phyloP scores from a whole-genome alignment of 495 filamentous ascomycete species.

The Trichoderma gamsii region DNA sequence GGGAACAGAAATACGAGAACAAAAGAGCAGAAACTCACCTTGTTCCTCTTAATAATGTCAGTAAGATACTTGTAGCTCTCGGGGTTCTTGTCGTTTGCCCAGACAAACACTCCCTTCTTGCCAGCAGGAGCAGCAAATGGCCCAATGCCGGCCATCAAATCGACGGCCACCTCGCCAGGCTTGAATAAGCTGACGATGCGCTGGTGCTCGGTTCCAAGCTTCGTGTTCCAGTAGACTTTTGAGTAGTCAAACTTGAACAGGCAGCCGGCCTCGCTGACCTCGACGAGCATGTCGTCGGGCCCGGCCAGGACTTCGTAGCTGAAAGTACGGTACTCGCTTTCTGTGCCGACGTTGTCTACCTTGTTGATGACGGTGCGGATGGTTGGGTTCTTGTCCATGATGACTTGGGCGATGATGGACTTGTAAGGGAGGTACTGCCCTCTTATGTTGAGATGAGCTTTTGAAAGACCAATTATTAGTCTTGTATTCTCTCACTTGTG shows the following conservation, averaged over 20 bases:
- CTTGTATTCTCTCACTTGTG: background rate
- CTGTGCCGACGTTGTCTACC: slow-evolving; percentile 73
- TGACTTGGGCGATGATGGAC: slow-evolving; percentile 69
- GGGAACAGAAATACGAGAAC: background rate
- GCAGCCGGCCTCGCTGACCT: slow-evolving; percentile 59
- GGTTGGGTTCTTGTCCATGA: slow-evolving; percentile 76
- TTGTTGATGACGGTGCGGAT: slow-evolving; percentile 95
- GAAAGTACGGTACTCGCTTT: slow-evolving; percentile 88
- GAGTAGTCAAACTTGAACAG: slow-evolving; percentile 66
- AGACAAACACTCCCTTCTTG: slow-evolving; percentile 85
- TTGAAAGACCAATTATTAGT: slow-evolving; percentile 21
- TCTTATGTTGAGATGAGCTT: slow-evolving; percentile 84
- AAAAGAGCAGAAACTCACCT: slow-evolving; percentile 42
- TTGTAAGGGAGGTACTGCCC: slow-evolving; percentile 76
- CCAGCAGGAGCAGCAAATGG: slow-evolving; percentile 92
- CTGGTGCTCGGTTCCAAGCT: slow-evolving; percentile 81
- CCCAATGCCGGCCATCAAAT: slow-evolving; percentile 96
- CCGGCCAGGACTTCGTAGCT: slow-evolving; percentile 86
- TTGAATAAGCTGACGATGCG: slow-evolving; percentile 72
- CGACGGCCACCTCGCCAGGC: slow-evolving; percentile 81
- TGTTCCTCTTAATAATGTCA: slow-evolving; percentile 68
- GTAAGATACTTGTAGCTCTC: slow-evolving; percentile 68
- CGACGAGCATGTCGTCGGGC: slow-evolving; percentile 70
- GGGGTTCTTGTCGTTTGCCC: slow-evolving; percentile 96
- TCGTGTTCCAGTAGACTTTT: slow-evolving; percentile 96